phyloP scores from a whole-genome alignment of 495 filamentous ascomycete genomes.

The Talaromyces adpressus region DNA sequence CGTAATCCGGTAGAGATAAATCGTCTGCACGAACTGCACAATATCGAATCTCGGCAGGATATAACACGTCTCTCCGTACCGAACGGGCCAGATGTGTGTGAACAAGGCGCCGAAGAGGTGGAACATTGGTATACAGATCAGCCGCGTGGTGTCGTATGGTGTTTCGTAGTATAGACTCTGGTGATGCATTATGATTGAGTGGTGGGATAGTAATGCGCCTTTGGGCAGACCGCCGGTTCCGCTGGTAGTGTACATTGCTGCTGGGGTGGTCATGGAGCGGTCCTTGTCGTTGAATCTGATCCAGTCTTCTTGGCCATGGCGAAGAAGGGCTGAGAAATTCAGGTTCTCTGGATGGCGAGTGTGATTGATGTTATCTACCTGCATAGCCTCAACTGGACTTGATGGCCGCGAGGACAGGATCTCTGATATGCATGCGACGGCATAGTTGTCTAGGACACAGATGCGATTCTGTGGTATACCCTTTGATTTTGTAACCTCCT shows the following conservation, averaged over 20 bases:
- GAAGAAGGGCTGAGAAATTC: conserved; percentile 37
- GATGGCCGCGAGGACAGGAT: not conserved
- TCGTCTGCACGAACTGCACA: conserved; percentile 42
- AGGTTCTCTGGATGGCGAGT: conserved; percentile 16
- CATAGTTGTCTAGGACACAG: conserved; percentile 38
- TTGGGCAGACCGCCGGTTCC: conserved; percentile 56
- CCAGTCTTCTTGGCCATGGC: conserved; percentile 47
- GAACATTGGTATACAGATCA: conserved; percentile 60
- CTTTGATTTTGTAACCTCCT: conserved; percentile 36
- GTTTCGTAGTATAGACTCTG: conserved; percentile 40
- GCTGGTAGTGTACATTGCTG: conserved; percentile 48
- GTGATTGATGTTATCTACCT: not conserved
- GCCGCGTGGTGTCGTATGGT: conserved; percentile 37
- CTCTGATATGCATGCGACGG: not conserved
- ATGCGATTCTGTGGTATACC: conserved; percentile 43
- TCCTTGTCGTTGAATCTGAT: conserved; percentile 39
- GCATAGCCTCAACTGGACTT: not conserved
- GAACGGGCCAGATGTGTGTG: conserved; percentile 47
- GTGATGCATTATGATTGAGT: conserved; percentile 47
- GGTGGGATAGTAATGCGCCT: conserved; percentile 46
- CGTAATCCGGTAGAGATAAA: conserved; percentile 52
- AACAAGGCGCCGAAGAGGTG: conserved; percentile 53
- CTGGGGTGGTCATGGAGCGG: conserved; percentile 39
- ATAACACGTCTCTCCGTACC: conserved; percentile 47
- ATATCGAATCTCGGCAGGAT: conserved; percentile 56